Evolutionary conservation across 1,284 basidiomycete species (phyloP), one percentile per base, ranked within the genome.

Genomic region (Retiboletus flavoniger): DNA sequence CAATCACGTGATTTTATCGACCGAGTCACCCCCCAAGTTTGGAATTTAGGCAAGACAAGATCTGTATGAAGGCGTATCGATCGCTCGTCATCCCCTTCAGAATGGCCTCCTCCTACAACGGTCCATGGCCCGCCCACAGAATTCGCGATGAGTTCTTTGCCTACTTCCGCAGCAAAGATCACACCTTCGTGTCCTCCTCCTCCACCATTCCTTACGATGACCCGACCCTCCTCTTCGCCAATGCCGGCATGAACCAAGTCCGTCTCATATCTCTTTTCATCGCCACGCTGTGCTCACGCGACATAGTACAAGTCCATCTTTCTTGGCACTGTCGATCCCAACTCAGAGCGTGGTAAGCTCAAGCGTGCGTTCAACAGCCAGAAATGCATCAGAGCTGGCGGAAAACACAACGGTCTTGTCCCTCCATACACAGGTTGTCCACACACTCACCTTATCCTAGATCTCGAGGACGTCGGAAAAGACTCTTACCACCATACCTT

Each of bases 401-500:
- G 96, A 66, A 99, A 99, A 74, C 96, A 99, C 75, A 99, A 99
- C 65, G 95, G 93, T 90, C 49, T 61, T 39, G n/a, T 53, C 26
- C 14, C 28, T 42, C 10, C 44, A 38, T 46, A 29, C 3, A 24
- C 21, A 2, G 5, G 10, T 34, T 16, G 29, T 40, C 48, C 53
- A 28, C 52, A 52, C 36, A 52, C 56, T 63, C 36, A 61, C 21
- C 51, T 31, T 29, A 44, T 21, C 11, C 38, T 59, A 95, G 93
- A 99, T 74, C 80, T 99, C 51, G 97, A 99, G 71, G 96, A 99
- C 72, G 96, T 99, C 54, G 96, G 96, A 46, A 97, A 96, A 74
- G 96, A 99, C 71, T 93, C 91, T 2, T 95, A 95, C 70, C 93
- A 93, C 64, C 90, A 98, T 73, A 99, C 97, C 3, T 99, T 99